Evolutionary conservation across 768 basidiomycete species (phyloP), one percentile per base, ranked within the genome.

Genomic region (Symmetrospora coprosmae): DNA sequence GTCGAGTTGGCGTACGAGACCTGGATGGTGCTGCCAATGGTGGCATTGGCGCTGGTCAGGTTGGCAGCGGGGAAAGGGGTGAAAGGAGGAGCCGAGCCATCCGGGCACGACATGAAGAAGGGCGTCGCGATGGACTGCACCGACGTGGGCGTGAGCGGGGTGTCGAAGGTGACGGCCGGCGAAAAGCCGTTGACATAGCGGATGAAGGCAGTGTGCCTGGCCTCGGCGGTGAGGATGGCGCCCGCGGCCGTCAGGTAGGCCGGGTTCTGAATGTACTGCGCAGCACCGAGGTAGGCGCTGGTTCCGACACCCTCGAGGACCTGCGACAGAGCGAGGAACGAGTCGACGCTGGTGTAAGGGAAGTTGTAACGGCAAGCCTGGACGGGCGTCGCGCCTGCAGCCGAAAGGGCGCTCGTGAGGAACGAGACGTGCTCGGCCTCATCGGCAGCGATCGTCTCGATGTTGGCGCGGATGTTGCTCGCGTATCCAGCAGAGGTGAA

Each of bases 161-260:
- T 35, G 38, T 53, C 51, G 23, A 23, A 50, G 19, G 60, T 38
- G 16, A 41, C 49, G 39, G 49, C 41, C 16, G 51, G 39, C 4
- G 35, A 14, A 39, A 19, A 53, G 27, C 33, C 77, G 23, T 64
- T 61, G 16, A 64, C 17, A 35, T 63, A 59, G 13, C 60, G 52
- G 47, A 67, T 47, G 46, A 64, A 62, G 34, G 66, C 64, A 41
- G 53, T 53, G 66, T 69, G 68, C 25, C 66, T 63, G 17, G 68
- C 45, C 67, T 85, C 81, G 51, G 77, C 78, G 16, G 79, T 73
- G 45, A 84, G 74, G 65, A 86, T 84, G 19, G 75, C 76, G 1
- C 76, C 83, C 4, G 79, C 78, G 17, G 77, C 76, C 4, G 78
- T 78, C 21, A 80, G 68, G 68, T 78, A 78, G 21, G 70, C 73